phyloP scores from a whole-genome alignment of 768 basidiomycete species.

The Rhizopogon vulgaris region DNA sequence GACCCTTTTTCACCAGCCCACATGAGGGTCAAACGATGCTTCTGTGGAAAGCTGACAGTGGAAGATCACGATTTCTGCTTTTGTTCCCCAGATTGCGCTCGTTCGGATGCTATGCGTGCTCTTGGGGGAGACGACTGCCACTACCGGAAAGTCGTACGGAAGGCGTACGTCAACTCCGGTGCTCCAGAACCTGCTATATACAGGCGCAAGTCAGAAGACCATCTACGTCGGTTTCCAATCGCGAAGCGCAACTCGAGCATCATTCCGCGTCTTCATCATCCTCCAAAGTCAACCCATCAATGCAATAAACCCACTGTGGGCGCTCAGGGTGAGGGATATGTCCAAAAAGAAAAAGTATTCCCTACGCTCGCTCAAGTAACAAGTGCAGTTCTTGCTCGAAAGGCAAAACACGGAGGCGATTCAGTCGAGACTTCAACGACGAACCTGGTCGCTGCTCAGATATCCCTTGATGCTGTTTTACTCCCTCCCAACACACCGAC shows the following conservation, averaged over 20 bases:
- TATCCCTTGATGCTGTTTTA: not conserved
- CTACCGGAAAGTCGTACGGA: constrained; percentile 1
- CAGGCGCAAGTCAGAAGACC: not conserved
- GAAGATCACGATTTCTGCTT: constrained; percentile 3
- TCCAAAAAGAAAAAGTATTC: not conserved
- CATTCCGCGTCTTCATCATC: not conserved
- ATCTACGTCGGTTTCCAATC: not conserved
- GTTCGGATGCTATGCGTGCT: not conserved
- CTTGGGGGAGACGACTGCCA: not conserved
- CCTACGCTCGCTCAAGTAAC: not conserved
- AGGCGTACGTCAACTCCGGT: not conserved
- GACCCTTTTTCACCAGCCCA: not conserved
- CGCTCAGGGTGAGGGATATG: not conserved
- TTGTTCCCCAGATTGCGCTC: constrained; percentile 2
- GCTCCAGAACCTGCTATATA: no score
- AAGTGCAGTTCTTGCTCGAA: not conserved
- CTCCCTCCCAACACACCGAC: not conserved
- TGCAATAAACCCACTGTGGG: not conserved
- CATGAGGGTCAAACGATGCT: not conserved
- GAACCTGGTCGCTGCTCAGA: not conserved
- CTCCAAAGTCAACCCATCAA: not conserved
- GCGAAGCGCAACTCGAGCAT: not conserved
- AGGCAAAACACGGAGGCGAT: not conserved
- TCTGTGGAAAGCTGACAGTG: not conserved
- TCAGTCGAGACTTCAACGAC: no score